These are phyloP conservation scores for Chondrus crispus DNA, from an alignment of 23 red algal genomes.

Conservation along the genomic window DNA sequence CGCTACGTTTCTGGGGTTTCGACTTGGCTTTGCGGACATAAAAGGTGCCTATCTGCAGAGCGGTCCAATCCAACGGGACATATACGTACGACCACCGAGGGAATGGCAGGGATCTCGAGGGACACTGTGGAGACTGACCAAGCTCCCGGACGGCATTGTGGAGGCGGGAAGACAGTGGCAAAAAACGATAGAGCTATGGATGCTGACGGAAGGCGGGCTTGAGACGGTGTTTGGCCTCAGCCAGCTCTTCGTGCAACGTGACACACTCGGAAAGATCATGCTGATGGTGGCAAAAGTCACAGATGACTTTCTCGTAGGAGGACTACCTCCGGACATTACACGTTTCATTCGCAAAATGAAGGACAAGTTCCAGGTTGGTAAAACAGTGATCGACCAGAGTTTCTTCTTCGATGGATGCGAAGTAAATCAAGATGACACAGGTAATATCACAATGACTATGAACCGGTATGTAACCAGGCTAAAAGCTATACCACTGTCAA, in stretches of 20 bases:
- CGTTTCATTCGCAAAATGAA: background rate
- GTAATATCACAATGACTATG: constrained; percentile 18
- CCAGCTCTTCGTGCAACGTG: background rate
- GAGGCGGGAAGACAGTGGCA: constrained; percentile 17
- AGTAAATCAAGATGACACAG: background rate
- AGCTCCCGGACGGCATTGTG: constrained; percentile 11
- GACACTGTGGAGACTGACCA: background rate
- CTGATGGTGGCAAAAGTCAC: background rate
- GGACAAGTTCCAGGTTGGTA: background rate
- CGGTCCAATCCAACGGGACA: background rate
- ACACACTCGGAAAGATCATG: background rate
- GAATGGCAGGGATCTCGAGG: background rate
- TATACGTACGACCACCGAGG: constrained; percentile 9
- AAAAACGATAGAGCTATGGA: background rate
- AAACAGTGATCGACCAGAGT: background rate
- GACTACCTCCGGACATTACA: background rate
- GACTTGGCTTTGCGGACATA: background rate
- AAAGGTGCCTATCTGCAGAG: constrained; percentile 15
- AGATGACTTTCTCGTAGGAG: constrained; percentile 13
- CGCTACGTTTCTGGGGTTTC: background rate
- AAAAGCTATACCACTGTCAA: background rate
- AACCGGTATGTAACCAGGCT: background rate
- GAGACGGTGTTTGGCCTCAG: background rate
- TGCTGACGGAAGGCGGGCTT: background rate
- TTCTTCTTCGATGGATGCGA: background rate